A percentile compares a stretch with the other conserved stretches of the same genome.
These are phyloP conservation scores for Penicillium mononematosum DNA, from an alignment of 495 filamentous ascomycete genomes.

Conservation along the genomic window DNA sequence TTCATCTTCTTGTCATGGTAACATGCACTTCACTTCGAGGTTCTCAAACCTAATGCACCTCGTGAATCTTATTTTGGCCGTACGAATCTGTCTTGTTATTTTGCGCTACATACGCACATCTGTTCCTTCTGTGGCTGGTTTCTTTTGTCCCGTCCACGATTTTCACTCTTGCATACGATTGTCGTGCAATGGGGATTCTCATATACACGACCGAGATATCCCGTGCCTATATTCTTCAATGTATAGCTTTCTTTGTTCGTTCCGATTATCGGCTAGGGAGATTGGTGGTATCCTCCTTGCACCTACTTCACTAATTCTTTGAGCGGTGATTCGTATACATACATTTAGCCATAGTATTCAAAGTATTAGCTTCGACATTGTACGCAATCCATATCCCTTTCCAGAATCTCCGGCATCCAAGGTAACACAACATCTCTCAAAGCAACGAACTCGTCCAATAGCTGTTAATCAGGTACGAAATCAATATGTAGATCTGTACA, in stretches of 20 bases:
- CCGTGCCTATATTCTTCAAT: slow-evolving; percentile 9
- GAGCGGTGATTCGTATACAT: background rate
- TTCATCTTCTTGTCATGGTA: slow-evolving; percentile 7
- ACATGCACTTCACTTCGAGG: background rate
- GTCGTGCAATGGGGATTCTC: slow-evolving; percentile 24
- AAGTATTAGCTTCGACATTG: background rate
- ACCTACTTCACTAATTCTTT: slow-evolving; percentile 3
- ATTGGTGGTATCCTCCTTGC: background rate
- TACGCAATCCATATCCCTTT: background rate
- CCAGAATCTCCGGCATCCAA: background rate
- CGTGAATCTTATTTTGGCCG: slow-evolving; percentile 2
- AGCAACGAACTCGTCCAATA: background rate
- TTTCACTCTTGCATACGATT: slow-evolving; percentile 7
- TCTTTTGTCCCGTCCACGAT: slow-evolving; percentile 4
- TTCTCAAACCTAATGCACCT: background rate
- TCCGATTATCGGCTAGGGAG: background rate
- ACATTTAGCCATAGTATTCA: background rate
- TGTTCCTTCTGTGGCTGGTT: background rate
- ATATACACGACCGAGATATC: slow-evolving; percentile 28
- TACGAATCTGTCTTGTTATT: slow-evolving; percentile 3
- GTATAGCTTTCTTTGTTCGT: slow-evolving; percentile 5
- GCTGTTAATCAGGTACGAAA: background rate
- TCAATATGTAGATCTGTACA: background rate
- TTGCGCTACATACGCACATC: background rate
- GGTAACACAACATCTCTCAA: background rate